phyloP scores from a whole-genome alignment of 2,329 filamentous ascomycete genomes.

The Epichloe sibirici region DNA sequence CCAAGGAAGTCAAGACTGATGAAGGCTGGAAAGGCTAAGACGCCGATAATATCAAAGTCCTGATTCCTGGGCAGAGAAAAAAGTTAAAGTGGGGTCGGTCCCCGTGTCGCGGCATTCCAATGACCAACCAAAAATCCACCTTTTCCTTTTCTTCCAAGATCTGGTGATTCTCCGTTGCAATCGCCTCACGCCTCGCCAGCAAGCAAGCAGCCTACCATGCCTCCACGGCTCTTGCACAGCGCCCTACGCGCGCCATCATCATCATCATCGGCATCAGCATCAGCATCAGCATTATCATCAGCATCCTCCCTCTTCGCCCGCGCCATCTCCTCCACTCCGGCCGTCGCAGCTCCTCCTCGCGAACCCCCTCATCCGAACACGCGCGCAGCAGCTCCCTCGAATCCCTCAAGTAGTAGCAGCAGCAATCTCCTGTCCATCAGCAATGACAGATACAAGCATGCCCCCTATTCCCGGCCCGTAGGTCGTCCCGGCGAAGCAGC shows the following conservation, averaged over 20 bases:
- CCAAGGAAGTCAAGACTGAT: no score
- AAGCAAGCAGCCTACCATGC: slow-evolving; percentile 20
- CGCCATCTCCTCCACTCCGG: slow-evolving; percentile 19
- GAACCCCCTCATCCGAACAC: slow-evolving; percentile 6
- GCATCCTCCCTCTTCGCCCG: slow-evolving; percentile 10
- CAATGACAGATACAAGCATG: slow-evolving; percentile 10
- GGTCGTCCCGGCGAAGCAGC: slow-evolving; percentile 16
- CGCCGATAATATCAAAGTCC: no score
- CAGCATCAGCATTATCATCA: background rate
- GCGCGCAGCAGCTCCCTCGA: background rate
- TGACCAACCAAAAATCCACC: no score
- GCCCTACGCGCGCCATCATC: slow-evolving; percentile 10
- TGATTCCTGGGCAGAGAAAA: no score
- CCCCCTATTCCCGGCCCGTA: background rate
- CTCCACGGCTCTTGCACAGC: slow-evolving; percentile 24
- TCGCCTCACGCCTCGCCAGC: background rate
- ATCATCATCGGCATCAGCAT: background rate
- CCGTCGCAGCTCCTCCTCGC: slow-evolving; percentile 14
- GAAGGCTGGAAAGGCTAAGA: no score
- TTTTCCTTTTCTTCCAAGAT: background rate
- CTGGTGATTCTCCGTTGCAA: background rate
- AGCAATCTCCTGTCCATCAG: slow-evolving; percentile 14
- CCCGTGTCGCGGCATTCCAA: no score
- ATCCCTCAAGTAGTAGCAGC: slow-evolving; percentile 3
- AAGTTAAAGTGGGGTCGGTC: no score